These are phyloP conservation scores for Eutrema salsugineum DNA, from an alignment of 441 rosid species.

Conservation along the genomic window DNA sequence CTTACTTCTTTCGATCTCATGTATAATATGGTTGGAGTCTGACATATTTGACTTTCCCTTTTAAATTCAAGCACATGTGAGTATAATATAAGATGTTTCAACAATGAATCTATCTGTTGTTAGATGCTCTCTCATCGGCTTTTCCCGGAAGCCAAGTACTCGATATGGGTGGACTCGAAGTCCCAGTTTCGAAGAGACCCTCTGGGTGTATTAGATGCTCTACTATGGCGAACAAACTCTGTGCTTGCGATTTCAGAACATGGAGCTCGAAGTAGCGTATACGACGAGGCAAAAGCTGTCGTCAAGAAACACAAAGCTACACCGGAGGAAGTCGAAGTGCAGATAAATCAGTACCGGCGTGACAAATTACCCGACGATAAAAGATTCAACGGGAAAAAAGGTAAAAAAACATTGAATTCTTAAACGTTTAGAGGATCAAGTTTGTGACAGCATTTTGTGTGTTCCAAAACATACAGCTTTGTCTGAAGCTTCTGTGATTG, in stretches of 20 bases:
- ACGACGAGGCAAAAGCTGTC: constrained; percentile 95
- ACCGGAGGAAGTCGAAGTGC: constrained; percentile 91
- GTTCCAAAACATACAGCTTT: constrained; percentile 49
- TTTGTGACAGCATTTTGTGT: background rate
- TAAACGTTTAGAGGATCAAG: background rate
- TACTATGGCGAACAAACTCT: constrained; percentile 89
- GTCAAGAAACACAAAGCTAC: constrained; percentile 90
- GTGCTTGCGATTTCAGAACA: constrained; percentile 92
- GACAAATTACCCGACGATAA: constrained; percentile 86
- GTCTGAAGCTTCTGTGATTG: constrained; percentile 88
- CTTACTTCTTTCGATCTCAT: too few relatives aligned
- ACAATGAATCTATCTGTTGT: background rate
- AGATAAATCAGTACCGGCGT: constrained; percentile 59
- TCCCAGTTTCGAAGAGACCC: constrained; percentile 99
- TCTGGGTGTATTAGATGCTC: constrained; percentile 84
- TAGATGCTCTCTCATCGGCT: constrained; percentile 97
- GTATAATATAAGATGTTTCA: too few relatives aligned
- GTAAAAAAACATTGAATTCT: constrained; percentile 28
- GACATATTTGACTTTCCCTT: too few relatives aligned
- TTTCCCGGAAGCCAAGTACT: constrained; percentile 76
- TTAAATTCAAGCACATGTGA: too few relatives aligned
- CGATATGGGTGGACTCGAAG: constrained; percentile 98
- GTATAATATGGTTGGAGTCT: too few relatives aligned
- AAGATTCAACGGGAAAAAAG: constrained; percentile 85
- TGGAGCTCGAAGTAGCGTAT: constrained; percentile 96